A percentile compares a stretch with the other conserved stretches of the same genome.
phyloP scores from a whole-genome alignment of 2,329 filamentous ascomycete species.

The Pseudophaeomoniella oleicola region DNA sequence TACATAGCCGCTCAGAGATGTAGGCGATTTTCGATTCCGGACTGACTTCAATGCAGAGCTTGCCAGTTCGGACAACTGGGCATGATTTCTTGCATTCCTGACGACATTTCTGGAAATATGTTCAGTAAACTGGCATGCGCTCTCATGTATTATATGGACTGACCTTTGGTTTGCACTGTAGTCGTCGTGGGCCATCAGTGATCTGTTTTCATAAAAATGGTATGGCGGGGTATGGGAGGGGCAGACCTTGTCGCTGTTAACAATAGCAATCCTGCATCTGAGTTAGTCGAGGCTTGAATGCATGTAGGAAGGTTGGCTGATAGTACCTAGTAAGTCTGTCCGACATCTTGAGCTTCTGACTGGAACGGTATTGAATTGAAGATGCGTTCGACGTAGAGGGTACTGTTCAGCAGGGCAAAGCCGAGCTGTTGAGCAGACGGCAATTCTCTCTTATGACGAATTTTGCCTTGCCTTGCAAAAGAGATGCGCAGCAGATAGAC shows the following conservation, averaged over 20 bases:
- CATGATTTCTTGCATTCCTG: constrained; percentile 99
- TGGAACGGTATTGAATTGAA: no score
- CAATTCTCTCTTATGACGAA: no score
- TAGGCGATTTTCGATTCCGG: constrained; percentile 87
- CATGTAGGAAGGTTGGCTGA: no score
- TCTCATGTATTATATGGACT: constrained; percentile 9
- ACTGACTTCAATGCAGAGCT: constrained; percentile 90
- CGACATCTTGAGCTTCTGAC: constrained; percentile 54
- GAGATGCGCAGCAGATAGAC: no score
- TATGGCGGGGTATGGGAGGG: constrained; percentile 20
- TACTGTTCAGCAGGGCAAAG: no score
- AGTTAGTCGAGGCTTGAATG: no score
- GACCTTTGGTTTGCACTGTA: constrained; percentile 78
- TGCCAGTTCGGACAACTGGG: constrained; percentile 91
- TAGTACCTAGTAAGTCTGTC: constrained; percentile 95
- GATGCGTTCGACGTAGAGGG: no score
- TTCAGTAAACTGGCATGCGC: background rate
- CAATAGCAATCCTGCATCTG: constrained; percentile 93
- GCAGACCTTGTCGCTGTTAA: constrained; percentile 90
- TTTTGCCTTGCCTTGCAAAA: no score
- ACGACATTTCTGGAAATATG: constrained; percentile 69
- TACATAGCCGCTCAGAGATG: constrained; percentile 90
- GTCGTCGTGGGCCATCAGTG: constrained; percentile 20
- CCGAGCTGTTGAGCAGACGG: no score
- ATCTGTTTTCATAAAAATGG: constrained; percentile 20